Percentiles rank a stretch among this genome's conserved stretches.
Evolutionary conservation across 2,329 filamentous ascomycete genomes (phyloP).

Genomic region (Sporothrix protearum): DNA sequence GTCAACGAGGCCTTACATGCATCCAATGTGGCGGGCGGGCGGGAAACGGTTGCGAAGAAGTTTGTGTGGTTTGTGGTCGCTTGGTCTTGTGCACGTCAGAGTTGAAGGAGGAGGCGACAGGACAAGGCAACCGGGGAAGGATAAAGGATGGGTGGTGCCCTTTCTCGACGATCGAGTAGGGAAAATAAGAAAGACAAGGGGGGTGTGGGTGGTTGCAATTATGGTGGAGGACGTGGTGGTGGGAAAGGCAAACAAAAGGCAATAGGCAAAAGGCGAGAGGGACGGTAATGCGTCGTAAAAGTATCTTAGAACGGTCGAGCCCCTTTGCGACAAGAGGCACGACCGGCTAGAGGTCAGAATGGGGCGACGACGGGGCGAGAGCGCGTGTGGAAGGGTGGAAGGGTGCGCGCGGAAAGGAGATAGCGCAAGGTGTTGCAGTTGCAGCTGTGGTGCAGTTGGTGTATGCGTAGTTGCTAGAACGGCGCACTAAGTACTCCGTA

Average conservation of each 20-base stretch:
- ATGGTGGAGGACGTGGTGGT: not conserved
- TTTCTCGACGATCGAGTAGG: slow-evolving; percentile 12
- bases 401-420: slow-evolving; percentile 15
- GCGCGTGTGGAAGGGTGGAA: not conserved
- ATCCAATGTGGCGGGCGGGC: slow-evolving; percentile 45
- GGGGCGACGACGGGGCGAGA: slow-evolving; percentile 2
- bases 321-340: slow-evolving; percentile 19
- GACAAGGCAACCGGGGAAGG: slow-evolving; percentile 15
- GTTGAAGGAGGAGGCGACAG: slow-evolving; percentile 2
- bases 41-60: slow-evolving; percentile 23
- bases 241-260: not conserved
- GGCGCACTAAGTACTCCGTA: not conserved
- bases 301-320: slow-evolving; percentile 18
- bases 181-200: slow-evolving; percentile 18
- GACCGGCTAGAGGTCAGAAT: slow-evolving; percentile 5
- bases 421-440: slow-evolving; percentile 5
- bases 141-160: slow-evolving; percentile 21
- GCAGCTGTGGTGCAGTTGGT: not conserved
- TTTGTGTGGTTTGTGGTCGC: not conserved
- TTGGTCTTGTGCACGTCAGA: slow-evolving; percentile 5
- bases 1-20: slow-evolving; percentile 39
- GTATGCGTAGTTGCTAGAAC: not conserved
- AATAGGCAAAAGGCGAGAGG: not conserved
- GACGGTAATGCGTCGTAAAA: not conserved
- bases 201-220: not conserved